Conservation (phyloP, 1,139 yeast species). For the Diutina catenulata region DNA sequence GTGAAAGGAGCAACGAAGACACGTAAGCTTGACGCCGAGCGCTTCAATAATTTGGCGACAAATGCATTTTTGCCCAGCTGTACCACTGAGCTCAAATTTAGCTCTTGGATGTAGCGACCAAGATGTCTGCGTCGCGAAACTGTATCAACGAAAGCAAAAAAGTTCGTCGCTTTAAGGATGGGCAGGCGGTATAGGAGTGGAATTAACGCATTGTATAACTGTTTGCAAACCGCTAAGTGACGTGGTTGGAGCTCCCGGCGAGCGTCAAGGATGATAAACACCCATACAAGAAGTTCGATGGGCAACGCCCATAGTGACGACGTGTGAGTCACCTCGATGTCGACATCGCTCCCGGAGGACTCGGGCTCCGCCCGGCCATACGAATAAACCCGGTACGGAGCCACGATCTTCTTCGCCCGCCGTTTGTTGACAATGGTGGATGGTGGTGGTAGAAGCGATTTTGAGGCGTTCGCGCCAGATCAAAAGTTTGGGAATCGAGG, state of each 20-base stretch:
- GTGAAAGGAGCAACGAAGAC: constrained; percentile 87
- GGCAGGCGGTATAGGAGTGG: constrained; percentile 61
- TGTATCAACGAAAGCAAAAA: constrained; percentile 60
- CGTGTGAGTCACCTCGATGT: constrained; percentile 17
- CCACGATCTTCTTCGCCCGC: constrained; percentile 69
- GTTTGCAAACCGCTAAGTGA: constrained; percentile 47
- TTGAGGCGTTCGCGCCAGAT: no score
- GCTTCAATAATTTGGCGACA: constrained; percentile 68
- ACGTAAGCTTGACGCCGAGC: constrained; percentile 55
- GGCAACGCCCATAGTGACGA: constrained; percentile 23
- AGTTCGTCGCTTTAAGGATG: constrained; percentile 50
- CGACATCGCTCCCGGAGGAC: constrained; percentile 23
- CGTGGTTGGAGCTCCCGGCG: constrained; percentile 32
- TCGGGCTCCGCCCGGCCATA: constrained; percentile 41
- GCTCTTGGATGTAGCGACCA: constrained; percentile 33
- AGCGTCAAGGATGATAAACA: constrained; percentile 31
- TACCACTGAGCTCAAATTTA: constrained; percentile 68
- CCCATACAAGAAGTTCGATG: constrained; percentile 44
- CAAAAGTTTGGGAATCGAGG: no score
- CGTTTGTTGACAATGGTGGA: constrained; percentile 65
- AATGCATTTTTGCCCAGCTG: constrained; percentile 92
- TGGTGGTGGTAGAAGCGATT: no score
- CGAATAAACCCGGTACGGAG: constrained; percentile 68
- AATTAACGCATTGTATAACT: constrained; percentile 47
- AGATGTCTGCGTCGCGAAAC: constrained; percentile 34